A percentile compares a stretch with the other conserved stretches of the same genome.
phyloP scores from a whole-genome alignment of 306 rosid genomes.

The Fagus sylvatica region DNA sequence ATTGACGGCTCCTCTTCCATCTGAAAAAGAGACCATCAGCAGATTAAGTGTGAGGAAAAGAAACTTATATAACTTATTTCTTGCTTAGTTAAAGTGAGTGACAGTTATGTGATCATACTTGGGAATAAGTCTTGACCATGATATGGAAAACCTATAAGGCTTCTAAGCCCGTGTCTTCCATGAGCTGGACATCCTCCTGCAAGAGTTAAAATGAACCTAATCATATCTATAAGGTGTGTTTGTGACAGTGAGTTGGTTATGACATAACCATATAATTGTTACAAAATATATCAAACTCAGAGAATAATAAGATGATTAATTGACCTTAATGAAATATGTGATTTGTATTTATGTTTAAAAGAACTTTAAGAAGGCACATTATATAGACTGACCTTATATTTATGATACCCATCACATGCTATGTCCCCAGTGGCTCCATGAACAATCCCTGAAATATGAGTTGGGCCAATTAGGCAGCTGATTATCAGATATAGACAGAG shows the following conservation, averaged over 20 bases:
- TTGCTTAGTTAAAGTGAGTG: neutral
- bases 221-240: no score
- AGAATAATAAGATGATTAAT: neutral
- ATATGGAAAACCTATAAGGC: slow-evolving; percentile 21
- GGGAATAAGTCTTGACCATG: slow-evolving; percentile 21
- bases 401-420: slow-evolving; percentile 25
- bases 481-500: no score
- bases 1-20: slow-evolving; percentile 68
- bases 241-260: neutral
- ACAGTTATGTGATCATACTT: slow-evolving; percentile 10
- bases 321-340: neutral
- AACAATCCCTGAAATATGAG: slow-evolving; percentile 8
- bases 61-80: neutral
- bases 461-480: neutral
- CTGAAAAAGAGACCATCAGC: slow-evolving; percentile 23
- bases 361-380: neutral
- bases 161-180: slow-evolving; percentile 9
- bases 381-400: slow-evolving; percentile 19
- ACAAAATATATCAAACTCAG: no score
- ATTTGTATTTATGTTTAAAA: neutral
- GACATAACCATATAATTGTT: neutral
- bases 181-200: slow-evolving; percentile 20
- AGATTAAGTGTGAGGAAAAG: neutral
- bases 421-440: neutral
- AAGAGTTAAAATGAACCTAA: neutral